These are phyloP conservation scores for Clonostachys rhizophaga DNA, from an alignment of 2,329 filamentous ascomycete species.

Conservation along the genomic window DNA sequence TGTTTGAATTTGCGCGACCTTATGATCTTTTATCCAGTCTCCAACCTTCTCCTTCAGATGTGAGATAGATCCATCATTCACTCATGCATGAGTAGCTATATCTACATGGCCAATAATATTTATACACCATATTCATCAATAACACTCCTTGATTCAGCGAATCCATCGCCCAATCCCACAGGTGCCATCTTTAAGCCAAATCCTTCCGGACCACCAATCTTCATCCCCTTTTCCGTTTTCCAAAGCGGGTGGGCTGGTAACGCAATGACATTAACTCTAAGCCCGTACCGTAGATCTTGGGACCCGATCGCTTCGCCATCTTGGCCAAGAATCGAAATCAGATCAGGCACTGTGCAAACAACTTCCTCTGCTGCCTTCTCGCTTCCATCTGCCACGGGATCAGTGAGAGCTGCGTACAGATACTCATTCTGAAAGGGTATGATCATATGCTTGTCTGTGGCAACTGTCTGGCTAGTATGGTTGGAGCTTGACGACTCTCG, in stretches of 20 bases:
- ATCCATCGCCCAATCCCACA: no score
- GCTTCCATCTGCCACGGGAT: slow-evolving; percentile 5
- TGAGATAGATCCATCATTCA: no score
- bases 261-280: slow-evolving; percentile 43
- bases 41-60: no score
- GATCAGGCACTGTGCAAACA: slow-evolving; percentile 26
- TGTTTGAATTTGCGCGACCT: no score
- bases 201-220: slow-evolving; percentile 23
- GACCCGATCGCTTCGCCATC: slow-evolving; percentile 45
- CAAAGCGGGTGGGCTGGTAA: slow-evolving; percentile 44
- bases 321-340: slow-evolving; percentile 28
- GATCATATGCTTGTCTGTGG: slow-evolving; percentile 20
- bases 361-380: slow-evolving; percentile 20
- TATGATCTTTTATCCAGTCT: no score
- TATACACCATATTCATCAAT: no score
- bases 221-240: slow-evolving; percentile 29
- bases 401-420: slow-evolving; percentile 26
- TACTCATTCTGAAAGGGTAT: slow-evolving; percentile 38
- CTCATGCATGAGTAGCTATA: no score
- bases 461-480: slow-evolving; percentile 1
- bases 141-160: no score
- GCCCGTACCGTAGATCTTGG: slow-evolving; percentile 43
- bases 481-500: background rate
- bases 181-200: slow-evolving; percentile 20
- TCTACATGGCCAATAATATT: no score